phyloP scores from a whole-genome alignment of 208 protist genomes.

The Hexamita inflata region DNA sequence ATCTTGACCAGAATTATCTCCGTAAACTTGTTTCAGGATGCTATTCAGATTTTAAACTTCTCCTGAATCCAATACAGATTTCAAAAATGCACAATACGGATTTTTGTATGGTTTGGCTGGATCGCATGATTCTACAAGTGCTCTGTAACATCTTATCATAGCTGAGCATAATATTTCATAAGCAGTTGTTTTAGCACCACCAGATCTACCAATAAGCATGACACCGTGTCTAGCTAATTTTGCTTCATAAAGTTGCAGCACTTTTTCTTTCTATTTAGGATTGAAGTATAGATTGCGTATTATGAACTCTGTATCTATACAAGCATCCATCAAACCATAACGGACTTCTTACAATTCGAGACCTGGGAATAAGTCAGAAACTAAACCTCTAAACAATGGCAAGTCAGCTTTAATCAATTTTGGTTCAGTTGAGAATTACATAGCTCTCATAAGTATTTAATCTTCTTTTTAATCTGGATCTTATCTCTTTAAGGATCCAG shows the following conservation, averaged over 20 bases:
- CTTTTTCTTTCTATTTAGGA: constrained; percentile 51
- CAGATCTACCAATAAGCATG: constrained; percentile 84
- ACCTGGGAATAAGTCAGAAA: constrained; percentile 81
- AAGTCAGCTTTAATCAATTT: constrained; percentile 87
- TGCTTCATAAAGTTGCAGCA: constrained; percentile 80
- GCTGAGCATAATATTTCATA: constrained; percentile 68
- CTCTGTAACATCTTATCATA: constrained; percentile 57
- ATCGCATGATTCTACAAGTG: constrained; percentile 50
- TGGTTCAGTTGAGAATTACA: constrained; percentile 84
- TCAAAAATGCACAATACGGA: constrained; percentile 37
- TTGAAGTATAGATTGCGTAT: constrained; percentile 55
- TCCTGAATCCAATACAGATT: constrained; percentile 39
- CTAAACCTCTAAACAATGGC: constrained; percentile 74
- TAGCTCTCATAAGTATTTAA: constrained; percentile 74
- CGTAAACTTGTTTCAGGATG: constrained; percentile 54
- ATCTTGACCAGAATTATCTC: not conserved
- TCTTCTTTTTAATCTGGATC: constrained; percentile 70
- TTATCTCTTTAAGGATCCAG: constrained; percentile 75
- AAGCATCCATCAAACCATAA: constrained; percentile 61
- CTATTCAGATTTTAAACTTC: constrained; percentile 60
- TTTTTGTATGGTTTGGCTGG: constrained; percentile 62
- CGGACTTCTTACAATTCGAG: constrained; percentile 59
- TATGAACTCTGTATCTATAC: constrained; percentile 58
- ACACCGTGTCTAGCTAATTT: constrained; percentile 81
- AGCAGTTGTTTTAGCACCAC: constrained; percentile 74